These are phyloP conservation scores for Prosopis cineraria DNA, from an alignment of 306 rosid species.

Conservation along the genomic window DNA sequence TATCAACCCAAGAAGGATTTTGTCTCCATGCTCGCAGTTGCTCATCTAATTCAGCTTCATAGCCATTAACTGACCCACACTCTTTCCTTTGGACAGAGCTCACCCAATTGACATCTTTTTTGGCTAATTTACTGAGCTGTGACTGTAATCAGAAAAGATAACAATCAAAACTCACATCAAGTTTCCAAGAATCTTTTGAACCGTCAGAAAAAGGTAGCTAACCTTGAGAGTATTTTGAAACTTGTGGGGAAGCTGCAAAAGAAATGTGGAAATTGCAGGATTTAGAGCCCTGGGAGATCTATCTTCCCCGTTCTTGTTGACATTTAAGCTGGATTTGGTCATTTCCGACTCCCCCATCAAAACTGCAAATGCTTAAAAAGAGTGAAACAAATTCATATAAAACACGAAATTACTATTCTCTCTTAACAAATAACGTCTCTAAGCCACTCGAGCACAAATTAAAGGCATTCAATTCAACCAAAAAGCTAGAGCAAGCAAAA, in stretches of 20 bases:
- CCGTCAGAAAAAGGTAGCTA: conserved; percentile 16
- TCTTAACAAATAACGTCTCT: background rate
- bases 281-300: conserved; percentile 46
- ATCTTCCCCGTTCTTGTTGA: conserved; percentile 45
- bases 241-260: conserved; percentile 70
- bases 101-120: conserved; percentile 38
- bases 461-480: conserved; percentile 22
- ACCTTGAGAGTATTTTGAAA: conserved; percentile 77
- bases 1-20: conserved; percentile 87
- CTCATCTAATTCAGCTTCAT: conserved; percentile 73
- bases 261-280: conserved; percentile 56
- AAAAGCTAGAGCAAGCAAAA: conserved; percentile 25
- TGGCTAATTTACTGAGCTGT: conserved; percentile 64
- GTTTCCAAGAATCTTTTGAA: conserved; percentile 13
- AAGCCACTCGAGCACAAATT: background rate
- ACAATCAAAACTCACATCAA: conserved; percentile 4
- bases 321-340: conserved; percentile 42
- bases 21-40: conserved; percentile 89
- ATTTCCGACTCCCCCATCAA: conserved; percentile 60
- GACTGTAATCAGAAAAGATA: conserved; percentile 46
- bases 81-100: conserved; percentile 42
- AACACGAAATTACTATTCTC: conserved; percentile 14
- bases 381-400: conserved; percentile 8
- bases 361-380: conserved; percentile 41
- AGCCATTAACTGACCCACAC: conserved; percentile 39